Conservation (phyloP, 2,329 filamentous ascomycete genomes). For the Sclerotinia sclerotiorum region DNA sequence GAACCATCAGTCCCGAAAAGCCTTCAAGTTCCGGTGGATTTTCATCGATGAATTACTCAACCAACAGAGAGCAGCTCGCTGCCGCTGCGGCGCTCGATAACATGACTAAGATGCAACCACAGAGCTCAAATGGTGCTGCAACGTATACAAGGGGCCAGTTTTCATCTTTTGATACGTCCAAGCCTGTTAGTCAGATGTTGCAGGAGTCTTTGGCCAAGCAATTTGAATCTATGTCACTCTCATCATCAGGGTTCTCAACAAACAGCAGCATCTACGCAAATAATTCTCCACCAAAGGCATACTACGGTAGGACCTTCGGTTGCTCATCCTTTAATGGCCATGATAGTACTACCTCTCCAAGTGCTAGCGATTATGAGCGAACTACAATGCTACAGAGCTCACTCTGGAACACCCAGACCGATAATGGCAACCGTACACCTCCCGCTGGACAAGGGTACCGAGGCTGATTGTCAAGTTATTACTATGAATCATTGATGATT, state of each 20-base stretch:
- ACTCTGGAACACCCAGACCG: slow-evolving; percentile 33
- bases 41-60: slow-evolving; percentile 39
- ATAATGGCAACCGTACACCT: slow-evolving; percentile 44
- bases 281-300: slow-evolving; percentile 37
- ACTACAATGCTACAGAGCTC: slow-evolving; percentile 39
- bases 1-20: slow-evolving; percentile 42
- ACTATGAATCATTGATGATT: slow-evolving; percentile 5
- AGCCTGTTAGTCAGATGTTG: slow-evolving; percentile 31
- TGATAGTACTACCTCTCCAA: slow-evolving; percentile 33
- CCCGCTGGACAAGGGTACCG: slow-evolving; percentile 47
- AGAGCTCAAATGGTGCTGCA: slow-evolving; percentile 26
- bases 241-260: slow-evolving; percentile 47
- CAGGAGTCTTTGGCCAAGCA: slow-evolving; percentile 34
- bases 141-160: slow-evolving; percentile 16
- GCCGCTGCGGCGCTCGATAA: slow-evolving; percentile 35
- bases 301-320: slow-evolving; percentile 21
- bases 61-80: slow-evolving; percentile 29
- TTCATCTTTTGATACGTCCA: slow-evolving; percentile 24
- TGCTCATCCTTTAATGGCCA: slow-evolving; percentile 27
- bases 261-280: slow-evolving; percentile 53
- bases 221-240: slow-evolving; percentile 28
- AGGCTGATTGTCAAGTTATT: slow-evolving; percentile 1
- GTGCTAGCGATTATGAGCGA: slow-evolving; percentile 35
- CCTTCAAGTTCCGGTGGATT: slow-evolving; percentile 37
- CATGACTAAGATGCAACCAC: slow-evolving; percentile 28